A percentile compares a stretch with the other conserved stretches of the same genome.
Conservation (phyloP, 208 protist species). For the Leptomonas seymouri region DNA sequence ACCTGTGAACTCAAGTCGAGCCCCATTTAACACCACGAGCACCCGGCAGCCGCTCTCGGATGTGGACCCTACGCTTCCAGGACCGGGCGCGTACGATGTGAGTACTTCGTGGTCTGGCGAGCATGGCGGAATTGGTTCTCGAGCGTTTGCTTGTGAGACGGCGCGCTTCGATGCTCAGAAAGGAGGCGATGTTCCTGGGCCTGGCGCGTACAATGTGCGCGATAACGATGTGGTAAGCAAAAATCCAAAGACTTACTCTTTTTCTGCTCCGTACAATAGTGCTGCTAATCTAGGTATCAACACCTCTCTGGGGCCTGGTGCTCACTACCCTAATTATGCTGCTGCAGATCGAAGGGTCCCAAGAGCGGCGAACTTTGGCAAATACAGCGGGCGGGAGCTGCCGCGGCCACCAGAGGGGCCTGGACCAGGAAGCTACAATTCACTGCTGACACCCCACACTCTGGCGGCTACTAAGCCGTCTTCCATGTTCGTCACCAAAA, state of each 20-base stretch:
- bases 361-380: slow-evolving; percentile 53
- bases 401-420: slow-evolving; percentile 36
- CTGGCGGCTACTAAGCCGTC: slow-evolving; percentile 68
- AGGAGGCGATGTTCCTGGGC: slow-evolving; percentile 51
- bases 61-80: slow-evolving; percentile 47
- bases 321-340: slow-evolving; percentile 59
- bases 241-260: slow-evolving; percentile 34
- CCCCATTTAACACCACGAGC: slow-evolving; percentile 79
- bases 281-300: neutral
- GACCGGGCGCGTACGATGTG: slow-evolving; percentile 66
- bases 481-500: slow-evolving; percentile 83
- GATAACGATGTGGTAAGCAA: slow-evolving; percentile 36
- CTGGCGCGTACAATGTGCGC: slow-evolving; percentile 60
- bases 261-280: slow-evolving; percentile 22
- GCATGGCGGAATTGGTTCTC: slow-evolving; percentile 37
- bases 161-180: slow-evolving; percentile 47
- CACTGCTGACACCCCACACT: slow-evolving; percentile 16
- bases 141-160: slow-evolving; percentile 72
- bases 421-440: slow-evolving; percentile 80
- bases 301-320: slow-evolving; percentile 41
- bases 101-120: neutral
- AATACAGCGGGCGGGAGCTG: slow-evolving; percentile 54
- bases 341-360: slow-evolving; percentile 45
- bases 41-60: slow-evolving; percentile 38
- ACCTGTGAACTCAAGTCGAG: slow-evolving; percentile 42